Base-by-base conservation (phyloP, 2,329 filamentous ascomycete genomes). In the Passalora sequoiae region DNA sequence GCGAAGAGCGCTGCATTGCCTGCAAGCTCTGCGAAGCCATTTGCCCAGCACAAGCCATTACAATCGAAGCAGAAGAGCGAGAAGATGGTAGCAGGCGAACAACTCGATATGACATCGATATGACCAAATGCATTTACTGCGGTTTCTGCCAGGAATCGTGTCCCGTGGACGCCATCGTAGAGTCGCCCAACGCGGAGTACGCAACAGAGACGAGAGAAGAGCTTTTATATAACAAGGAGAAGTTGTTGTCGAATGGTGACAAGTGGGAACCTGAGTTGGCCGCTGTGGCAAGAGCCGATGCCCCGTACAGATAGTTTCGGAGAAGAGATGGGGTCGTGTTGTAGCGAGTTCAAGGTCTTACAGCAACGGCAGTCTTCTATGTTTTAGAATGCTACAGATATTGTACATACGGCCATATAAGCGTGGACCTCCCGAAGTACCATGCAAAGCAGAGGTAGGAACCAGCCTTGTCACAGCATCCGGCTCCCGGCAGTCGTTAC, bases 51-150 rank as follows among this genome's bases (percentile, higher is more conserved):
- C 87, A 95, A 72, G 92, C 92, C 63, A 98, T 98, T 69, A 98
- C 92, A 40, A 98, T 98, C 61, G 92, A 98, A 74, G 92, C 92
- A 44, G 92, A 98, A 70, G 92, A 98, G 76, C 89, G 92, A 65
- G 87, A 86, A 63, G 92, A 98, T 62, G 92, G 92, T 53, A 94
- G 87, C 63, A 83, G 92, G 69, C 82, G 92, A 65, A 98, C 92
- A 39, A 96, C 91, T 47, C 83, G 91, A 66, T 98, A 98, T 73
- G 92, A 98, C 68, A 96, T 98, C 65, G 92, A 98, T 72, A 98
- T 98, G 92, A 97, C 92, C 63, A 98, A 98, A 78, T 98, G 92
- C 75, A 98, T 98, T 71, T 98, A 97, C 81, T 97, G 92, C 69
- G 92, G 92, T 39, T 94, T 94, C 74, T 97, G 92, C 80, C 91